Percentiles rank a stretch among this genome's conserved stretches.
phyloP scores from a whole-genome alignment of 108 stramenopile species.

The Mediolabrus comicus region DNA sequence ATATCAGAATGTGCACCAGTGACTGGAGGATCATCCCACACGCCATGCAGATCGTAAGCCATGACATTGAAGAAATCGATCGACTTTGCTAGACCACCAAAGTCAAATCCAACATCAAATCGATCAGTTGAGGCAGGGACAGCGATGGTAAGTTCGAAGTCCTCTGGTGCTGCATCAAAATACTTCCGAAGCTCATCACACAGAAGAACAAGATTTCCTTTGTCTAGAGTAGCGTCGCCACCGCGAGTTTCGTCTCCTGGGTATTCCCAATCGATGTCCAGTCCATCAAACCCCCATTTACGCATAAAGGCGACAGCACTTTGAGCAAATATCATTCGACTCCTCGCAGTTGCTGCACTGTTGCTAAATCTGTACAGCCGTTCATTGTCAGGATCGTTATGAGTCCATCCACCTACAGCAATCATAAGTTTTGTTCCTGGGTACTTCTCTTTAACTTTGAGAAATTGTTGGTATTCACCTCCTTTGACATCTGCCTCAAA shows the following conservation, averaged over 20 bases:
- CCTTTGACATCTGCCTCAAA: conserved; percentile 30
- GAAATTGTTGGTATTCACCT: conserved; percentile 23
- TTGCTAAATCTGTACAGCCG: conserved; percentile 40
- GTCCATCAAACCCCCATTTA: conserved; percentile 37
- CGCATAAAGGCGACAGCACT: conserved; percentile 37
- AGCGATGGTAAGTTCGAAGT: conserved; percentile 44
- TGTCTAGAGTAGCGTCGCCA: conserved; percentile 30
- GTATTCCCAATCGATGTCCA: conserved; percentile 51
- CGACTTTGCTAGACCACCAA: conserved; percentile 20
- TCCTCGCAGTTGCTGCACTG: conserved; percentile 20
- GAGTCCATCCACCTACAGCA: conserved; percentile 49
- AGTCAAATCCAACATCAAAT: conserved; percentile 38
- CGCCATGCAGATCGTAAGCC: conserved; percentile 45
- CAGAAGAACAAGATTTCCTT: conserved; percentile 35
- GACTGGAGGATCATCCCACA: conserved; percentile 38
- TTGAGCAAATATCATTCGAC: conserved; percentile 36
- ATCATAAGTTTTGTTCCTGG: conserved; percentile 33
- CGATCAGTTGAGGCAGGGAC: conserved; percentile 25
- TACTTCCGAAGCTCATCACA: conserved; percentile 39
- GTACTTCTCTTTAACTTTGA: conserved; percentile 21
- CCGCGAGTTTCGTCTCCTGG: conserved; percentile 44
- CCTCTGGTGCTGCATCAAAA: conserved; percentile 44
- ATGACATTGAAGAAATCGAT: conserved; percentile 50
- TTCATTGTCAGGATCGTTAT: conserved; percentile 46
- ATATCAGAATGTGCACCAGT: conserved; percentile 47